phyloP scores from a whole-genome alignment of 495 filamentous ascomycete genomes.

The Sporormia fimetaria region DNA sequence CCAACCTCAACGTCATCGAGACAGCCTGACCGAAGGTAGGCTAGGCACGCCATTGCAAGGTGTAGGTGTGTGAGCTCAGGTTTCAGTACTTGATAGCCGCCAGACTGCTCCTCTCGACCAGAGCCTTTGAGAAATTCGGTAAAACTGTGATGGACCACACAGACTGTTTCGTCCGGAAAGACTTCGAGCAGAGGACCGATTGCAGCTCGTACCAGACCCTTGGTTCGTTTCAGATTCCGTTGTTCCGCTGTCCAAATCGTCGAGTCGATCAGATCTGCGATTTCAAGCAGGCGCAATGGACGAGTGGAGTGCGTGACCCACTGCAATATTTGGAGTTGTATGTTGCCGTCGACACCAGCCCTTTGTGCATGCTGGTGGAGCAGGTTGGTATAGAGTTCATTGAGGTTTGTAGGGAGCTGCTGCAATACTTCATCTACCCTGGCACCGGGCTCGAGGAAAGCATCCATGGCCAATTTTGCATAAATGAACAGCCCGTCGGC shows the following conservation, averaged over 20 bases:
- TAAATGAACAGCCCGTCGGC: constrained; percentile 37
- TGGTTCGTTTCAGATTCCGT: constrained; percentile 23
- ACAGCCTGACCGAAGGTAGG: constrained; percentile 10
- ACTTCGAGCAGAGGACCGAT: constrained; percentile 44
- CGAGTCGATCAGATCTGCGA: constrained; percentile 32
- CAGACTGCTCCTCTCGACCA: constrained; percentile 8
- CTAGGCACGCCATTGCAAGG: constrained; percentile 17
- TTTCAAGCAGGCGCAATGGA: constrained; percentile 41
- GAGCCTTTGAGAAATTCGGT: constrained; percentile 39
- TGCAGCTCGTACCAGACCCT: constrained; percentile 27
- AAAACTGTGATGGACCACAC: constrained; percentile 44
- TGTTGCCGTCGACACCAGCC: constrained; percentile 30
- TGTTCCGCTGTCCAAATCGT: constrained; percentile 3
- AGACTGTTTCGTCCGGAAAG: constrained; percentile 39
- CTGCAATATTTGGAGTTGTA: constrained; percentile 38
- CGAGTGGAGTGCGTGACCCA: constrained; percentile 41
- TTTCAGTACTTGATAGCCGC: constrained; percentile 25
- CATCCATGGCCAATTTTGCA: constrained; percentile 40
- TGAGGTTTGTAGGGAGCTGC: constrained; percentile 32
- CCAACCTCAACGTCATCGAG: not conserved
- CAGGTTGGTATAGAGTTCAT: constrained; percentile 39
- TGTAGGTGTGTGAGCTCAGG: constrained; percentile 26
- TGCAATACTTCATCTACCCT: constrained; percentile 22
- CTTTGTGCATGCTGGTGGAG: constrained; percentile 34
- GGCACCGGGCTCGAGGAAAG: constrained; percentile 28